phyloP scores from a whole-genome alignment of 768 basidiomycete species.

The Boletus vermiculosoides region DNA sequence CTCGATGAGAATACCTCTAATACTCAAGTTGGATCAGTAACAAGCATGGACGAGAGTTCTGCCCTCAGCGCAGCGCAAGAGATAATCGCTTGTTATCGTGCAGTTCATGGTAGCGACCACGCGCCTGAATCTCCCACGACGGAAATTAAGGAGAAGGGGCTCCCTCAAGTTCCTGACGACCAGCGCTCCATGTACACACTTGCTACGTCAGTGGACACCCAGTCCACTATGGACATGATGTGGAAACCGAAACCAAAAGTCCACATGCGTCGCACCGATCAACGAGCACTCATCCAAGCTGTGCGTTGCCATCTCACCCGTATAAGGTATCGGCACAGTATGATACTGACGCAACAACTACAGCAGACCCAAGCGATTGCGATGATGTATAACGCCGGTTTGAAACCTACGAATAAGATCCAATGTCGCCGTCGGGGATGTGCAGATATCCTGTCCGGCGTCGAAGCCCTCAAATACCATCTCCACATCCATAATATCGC shows the following conservation, averaged over 20 bases:
- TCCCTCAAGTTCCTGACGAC: constrained; percentile 23
- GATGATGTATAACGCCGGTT: constrained; percentile 28
- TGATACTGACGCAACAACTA: not conserved
- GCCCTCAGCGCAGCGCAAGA: constrained; percentile 24
- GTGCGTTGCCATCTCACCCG: constrained; percentile 33
- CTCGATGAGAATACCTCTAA: not conserved
- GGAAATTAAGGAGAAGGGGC: constrained; percentile 16
- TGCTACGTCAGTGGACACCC: constrained; percentile 6
- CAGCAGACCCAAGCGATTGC: constrained; percentile 27
- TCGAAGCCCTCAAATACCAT: constrained; percentile 50
- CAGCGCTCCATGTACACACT: constrained; percentile 29
- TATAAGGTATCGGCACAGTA: not conserved
- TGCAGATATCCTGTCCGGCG: constrained; percentile 39
- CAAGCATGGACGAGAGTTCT: constrained; percentile 3
- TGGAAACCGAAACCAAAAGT: constrained; percentile 35
- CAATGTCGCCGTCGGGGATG: constrained; percentile 48
- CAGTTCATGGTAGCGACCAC: constrained; percentile 4
- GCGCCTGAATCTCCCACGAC: not conserved
- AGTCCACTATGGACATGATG: constrained; percentile 28
- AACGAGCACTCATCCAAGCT: constrained; percentile 36
- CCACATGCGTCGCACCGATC: constrained; percentile 36
- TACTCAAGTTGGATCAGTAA: not conserved
- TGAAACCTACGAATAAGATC: constrained; percentile 34
- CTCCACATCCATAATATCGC: constrained; percentile 57
- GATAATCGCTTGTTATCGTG: constrained; percentile 20